These are phyloP conservation scores for Globisporangium radiosum DNA, from an alignment of 352 stramenopile species.

Conservation along the genomic window DNA sequence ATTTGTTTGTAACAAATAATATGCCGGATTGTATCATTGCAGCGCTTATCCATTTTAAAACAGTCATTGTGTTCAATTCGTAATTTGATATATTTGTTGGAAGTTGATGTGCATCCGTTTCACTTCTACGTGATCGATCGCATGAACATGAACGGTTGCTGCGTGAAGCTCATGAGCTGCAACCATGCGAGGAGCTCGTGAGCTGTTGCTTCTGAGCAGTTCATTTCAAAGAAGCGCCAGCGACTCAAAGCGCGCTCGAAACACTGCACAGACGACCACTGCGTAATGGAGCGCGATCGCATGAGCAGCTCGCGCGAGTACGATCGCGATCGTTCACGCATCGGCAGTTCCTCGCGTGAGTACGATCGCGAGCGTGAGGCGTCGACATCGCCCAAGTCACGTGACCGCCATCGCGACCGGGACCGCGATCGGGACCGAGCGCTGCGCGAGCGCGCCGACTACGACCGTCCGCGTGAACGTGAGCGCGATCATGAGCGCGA, in stretches of 20 bases:
- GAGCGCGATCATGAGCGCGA: conserved; percentile 33
- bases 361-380: conserved; percentile 22
- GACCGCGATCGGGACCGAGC: conserved; percentile 32
- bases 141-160: too few relatives aligned
- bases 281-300: conserved; percentile 17
- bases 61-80: too few relatives aligned
- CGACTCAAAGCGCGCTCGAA: conserved; percentile 8
- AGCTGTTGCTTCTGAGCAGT: background rate
- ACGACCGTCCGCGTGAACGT: conserved; percentile 19
- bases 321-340: conserved; percentile 21
- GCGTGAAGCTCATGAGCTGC: background rate
- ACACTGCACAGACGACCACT: too few relatives aligned
- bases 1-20: too few relatives aligned
- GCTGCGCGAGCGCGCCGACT: conserved; percentile 20
- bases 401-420: conserved; percentile 12
- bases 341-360: conserved; percentile 14
- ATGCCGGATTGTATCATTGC: too few relatives aligned
- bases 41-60: too few relatives aligned
- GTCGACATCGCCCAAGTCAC: too few relatives aligned
- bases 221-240: too few relatives aligned
- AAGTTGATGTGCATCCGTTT: too few relatives aligned
- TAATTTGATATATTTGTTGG: too few relatives aligned
- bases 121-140: too few relatives aligned
- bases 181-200: background rate
- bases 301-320: conserved; percentile 15